These are phyloP conservation scores for Verticillium longisporum DNA, from an alignment of 2,329 filamentous ascomycete species.

Conservation along the genomic window DNA sequence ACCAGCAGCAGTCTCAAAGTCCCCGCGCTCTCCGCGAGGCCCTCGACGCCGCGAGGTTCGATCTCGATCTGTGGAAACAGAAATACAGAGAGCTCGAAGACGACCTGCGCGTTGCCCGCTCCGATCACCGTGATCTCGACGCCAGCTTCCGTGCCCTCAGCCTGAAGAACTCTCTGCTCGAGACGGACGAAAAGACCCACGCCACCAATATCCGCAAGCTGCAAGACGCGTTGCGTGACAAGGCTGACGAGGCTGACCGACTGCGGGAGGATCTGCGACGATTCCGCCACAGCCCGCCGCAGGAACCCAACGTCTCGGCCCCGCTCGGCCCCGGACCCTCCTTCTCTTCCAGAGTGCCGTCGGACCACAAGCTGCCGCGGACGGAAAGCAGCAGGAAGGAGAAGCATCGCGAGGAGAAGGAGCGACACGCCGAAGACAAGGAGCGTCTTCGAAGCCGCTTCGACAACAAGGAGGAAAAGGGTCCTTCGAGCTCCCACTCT, in stretches of 20 bases:
- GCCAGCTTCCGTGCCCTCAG: conserved; percentile 15
- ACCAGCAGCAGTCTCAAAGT: conserved; percentile 8
- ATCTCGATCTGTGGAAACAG: conserved; percentile 13
- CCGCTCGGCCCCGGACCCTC: conserved; percentile 8
- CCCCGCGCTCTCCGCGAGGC: conserved; percentile 12
- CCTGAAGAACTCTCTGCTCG: conserved; percentile 19
- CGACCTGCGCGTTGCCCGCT: conserved; percentile 1
- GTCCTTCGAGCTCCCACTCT: conserved; percentile 13
- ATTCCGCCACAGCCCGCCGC: conserved; percentile 4
- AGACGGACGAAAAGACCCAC: conserved; percentile 23
- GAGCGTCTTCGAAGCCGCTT: conserved; percentile 29
- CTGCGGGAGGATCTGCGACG: conserved; percentile 7
- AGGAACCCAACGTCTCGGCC: conserved; percentile 16
- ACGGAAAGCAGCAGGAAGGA: conserved; percentile 16
- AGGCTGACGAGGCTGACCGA: conserved; percentile 15
- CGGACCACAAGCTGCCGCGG: conserved; percentile 11
- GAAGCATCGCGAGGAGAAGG: conserved; percentile 14
- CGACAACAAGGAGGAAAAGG: conserved; percentile 19
- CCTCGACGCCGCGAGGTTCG: conserved; percentile 11
- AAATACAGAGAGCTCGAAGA: conserved; percentile 15
- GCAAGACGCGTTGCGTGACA: conserved; percentile 15
- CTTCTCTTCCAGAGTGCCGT: conserved; percentile 14
- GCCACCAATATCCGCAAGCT: conserved; percentile 15
- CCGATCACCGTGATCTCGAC: conserved; percentile 17
- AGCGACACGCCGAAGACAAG: conserved; percentile 22